These are phyloP conservation scores for Lepidium aucheri DNA, from an alignment of 345 rosid species.

Conservation along the genomic window DNA sequence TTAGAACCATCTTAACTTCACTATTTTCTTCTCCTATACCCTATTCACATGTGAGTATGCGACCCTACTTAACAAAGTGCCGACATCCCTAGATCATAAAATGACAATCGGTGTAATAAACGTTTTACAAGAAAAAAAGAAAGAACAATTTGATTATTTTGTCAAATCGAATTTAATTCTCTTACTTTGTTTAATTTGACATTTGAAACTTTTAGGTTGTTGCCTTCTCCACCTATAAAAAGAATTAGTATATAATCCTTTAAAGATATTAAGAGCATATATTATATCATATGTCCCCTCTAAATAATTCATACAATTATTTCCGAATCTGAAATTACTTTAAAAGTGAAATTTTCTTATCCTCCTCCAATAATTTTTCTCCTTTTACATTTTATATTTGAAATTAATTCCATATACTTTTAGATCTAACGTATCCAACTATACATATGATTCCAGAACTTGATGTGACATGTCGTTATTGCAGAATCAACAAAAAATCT, in stretches of 20 bases:
- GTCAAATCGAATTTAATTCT: not conserved
- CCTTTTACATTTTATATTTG: constrained; percentile 7
- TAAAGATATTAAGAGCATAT: not conserved
- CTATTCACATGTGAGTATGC: not conserved
- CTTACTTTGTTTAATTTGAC: not conserved
- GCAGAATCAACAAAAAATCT: not conserved
- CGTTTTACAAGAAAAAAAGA: not conserved
- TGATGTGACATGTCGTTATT: not conserved
- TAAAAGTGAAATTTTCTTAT: not conserved
- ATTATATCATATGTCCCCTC: not conserved
- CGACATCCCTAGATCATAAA: not conserved
- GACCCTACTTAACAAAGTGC: not conserved
- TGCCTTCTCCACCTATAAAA: not conserved
- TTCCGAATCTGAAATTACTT: not conserved
- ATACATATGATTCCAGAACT: not conserved
- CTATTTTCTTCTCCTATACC: not conserved
- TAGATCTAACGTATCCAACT: not conserved
- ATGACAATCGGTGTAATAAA: not conserved
- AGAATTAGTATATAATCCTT: not conserved
- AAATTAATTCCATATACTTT: not conserved
- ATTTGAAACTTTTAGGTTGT: not conserved
- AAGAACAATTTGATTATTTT: not conserved
- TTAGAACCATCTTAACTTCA: not conserved
- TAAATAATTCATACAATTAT: not conserved
- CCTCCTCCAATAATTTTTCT: constrained; percentile 9